Evolutionary conservation across 257 asterid genomes (phyloP).

Genomic region (Petunia axillaris): DNA sequence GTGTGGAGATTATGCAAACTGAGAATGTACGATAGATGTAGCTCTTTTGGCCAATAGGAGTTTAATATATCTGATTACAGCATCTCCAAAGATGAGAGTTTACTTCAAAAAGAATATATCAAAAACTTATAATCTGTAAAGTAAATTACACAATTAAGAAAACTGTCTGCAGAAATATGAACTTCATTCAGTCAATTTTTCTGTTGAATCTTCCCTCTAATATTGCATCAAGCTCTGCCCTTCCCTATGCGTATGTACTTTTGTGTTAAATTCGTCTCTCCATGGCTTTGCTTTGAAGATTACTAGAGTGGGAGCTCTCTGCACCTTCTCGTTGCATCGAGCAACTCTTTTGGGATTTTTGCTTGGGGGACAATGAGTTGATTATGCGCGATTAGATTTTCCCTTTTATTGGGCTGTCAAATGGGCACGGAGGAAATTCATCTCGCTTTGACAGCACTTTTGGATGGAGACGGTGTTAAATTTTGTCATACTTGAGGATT

Average conservation of each 20-base stretch:
- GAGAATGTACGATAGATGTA: not conserved
- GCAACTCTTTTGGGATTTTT: not conserved
- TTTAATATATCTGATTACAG: not conserved
- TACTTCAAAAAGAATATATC: not conserved
- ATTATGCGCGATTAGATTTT: not conserved
- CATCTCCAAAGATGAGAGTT: no score
- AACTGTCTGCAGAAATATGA: not conserved
- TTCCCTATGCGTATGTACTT: not conserved
- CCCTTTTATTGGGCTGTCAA: not conserved
- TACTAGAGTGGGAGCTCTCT: not conserved
- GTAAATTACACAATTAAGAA: not conserved
- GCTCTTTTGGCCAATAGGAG: not conserved
- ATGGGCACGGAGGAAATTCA: not conserved
- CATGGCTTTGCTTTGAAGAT: not conserved
- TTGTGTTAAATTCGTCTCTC: not conserved
- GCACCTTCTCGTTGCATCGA: not conserved
- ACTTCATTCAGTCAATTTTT: not conserved
- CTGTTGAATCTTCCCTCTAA: not conserved
- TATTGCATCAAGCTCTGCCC: not conserved
- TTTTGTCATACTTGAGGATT: not conserved
- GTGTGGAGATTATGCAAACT: not conserved
- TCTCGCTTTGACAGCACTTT: slow-evolving; percentile 7
- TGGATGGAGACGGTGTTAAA: not conserved
- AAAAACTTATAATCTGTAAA: not conserved
- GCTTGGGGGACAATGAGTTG: not conserved